Evolutionary conservation across 2,329 filamentous ascomycete species (phyloP), one percentile per base, ranked within the genome.

Genomic region (Annulohypoxylon truncatum): DNA sequence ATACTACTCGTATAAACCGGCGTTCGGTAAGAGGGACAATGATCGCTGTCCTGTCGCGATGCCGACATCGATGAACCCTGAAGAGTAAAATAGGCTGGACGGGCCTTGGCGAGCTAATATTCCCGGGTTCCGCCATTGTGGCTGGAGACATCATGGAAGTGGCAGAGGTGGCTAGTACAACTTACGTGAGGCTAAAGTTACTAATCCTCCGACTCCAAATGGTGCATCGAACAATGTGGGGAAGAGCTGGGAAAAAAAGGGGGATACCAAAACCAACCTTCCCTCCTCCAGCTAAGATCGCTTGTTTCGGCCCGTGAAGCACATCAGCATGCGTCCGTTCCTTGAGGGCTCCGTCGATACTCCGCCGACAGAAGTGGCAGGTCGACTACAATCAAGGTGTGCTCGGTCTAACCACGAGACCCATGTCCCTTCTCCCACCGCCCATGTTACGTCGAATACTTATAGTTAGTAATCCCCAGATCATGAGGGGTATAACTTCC

Each of bases 261-360:
- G 38, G 64, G 48, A 47, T 47, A 47, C n/a, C 24, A 62, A 52
- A 58, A 40, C 20, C 48, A 53, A 29, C 38, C 46, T 26, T 31
- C 35, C 35, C 44, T 29, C 22, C 35, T 44, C 24, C 7, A 48
- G 22, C 31, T 35, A 58, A 38, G 47, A 35, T 50, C 65, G 65
- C 68, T 66, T 55, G 68, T 66, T 66, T 70, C 68, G 68, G 68
- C 59, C 65, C 68, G 68, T 24, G 15, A 47, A 68, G 35, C 61
- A 65, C 56, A 40, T 28, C 50, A 26, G 24, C 51, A 18, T 31
- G 12, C 47, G 44, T 53, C 55, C 47, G 33, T 52, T 28, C 53
- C 35, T 46, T 28, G 22, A 60, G 24, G 61, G 61, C 61, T 69
- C 67, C 61, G 64, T 55, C 20, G 22, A 57, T 15, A 61, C 61